Conservation (phyloP, 192 early-diverging fungal genomes). For the Phlyctochytrium arcticum region DNA sequence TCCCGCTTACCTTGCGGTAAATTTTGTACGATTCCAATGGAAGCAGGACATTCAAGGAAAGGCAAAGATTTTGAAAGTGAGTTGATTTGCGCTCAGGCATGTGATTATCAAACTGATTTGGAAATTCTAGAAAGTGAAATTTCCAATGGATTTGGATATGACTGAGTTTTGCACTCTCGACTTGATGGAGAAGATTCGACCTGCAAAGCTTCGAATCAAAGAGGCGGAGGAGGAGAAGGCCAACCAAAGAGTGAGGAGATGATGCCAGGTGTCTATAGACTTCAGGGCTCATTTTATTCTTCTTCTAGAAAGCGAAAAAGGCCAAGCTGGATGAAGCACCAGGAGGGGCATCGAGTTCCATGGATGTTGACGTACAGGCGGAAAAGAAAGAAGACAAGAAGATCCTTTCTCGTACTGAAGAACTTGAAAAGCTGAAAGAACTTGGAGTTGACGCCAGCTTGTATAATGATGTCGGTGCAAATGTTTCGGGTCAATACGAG, state of each 20-base stretch:
- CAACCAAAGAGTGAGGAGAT: constrained; percentile 26
- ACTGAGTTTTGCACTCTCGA: constrained; percentile 82
- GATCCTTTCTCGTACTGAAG: background rate
- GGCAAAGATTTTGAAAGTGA: constrained; percentile 88
- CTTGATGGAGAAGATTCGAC: constrained; percentile 68
- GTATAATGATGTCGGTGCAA: constrained; percentile 74
- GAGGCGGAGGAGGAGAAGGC: constrained; percentile 68
- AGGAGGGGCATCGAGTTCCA: background rate
- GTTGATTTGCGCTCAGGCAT: no score
- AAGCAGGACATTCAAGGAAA: constrained; percentile 70
- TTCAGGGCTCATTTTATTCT: background rate
- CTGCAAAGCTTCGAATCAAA: constrained; percentile 50
- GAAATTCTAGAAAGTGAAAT: constrained; percentile 71
- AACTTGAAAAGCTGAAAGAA: constrained; percentile 40
- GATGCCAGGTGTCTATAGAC: background rate
- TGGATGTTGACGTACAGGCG: constrained; percentile 18
- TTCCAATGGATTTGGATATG: constrained; percentile 87
- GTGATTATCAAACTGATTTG: no score
- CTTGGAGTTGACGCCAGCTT: constrained; percentile 65
- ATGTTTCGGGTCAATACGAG: constrained; percentile 88
- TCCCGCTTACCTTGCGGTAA: constrained; percentile 82
- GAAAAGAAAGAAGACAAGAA: constrained; percentile 4
- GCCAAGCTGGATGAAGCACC: constrained; percentile 4
- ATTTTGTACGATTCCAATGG: constrained; percentile 97
- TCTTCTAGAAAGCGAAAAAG: constrained; percentile 33